Evolutionary conservation across 108 stramenopile genomes (phyloP), one percentile per base, ranked within the genome.

Genomic region (Aureococcus anophagefferens): DNA sequence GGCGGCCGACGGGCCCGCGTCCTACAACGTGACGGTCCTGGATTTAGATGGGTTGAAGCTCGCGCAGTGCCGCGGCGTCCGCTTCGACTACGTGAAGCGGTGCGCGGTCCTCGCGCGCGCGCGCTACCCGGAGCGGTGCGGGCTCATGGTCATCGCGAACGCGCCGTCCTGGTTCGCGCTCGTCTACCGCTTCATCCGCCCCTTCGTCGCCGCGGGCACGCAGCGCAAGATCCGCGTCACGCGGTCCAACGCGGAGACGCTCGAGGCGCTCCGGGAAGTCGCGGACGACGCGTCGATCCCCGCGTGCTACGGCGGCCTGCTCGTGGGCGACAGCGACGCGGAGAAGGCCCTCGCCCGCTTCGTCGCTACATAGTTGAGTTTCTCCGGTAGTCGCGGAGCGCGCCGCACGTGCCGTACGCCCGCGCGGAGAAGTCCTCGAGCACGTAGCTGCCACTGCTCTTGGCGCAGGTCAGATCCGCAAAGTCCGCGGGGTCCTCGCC

Each of bases 161-260:
- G 74, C 72, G 25, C 79, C 79, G 0, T 15, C 14, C 18, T 80
- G 74, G 68, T 80, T 80, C 68, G 37, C 44, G n/a, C 25, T 76
- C 9, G 33, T 75, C 36, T 80, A 64, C 70, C 28, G 46, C 4
- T 3, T 80, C 18, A 46, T 80, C 11, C 31, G 62, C 35, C 79
- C 79, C 30, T 29, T 76, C 25, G 71, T 80, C 35, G 62, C 76
- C 62, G 71, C 76, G 71, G 72, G 65, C 7, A 80, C 79, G 30
- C 75, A 76, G 68, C 66, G 72, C 64, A 80, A 80, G 69, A 40
- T 80, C 62, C 34, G 46, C 59, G 46, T 70, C 32, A 13, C 13
- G 13, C 5, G 40, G 40, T 5, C 40, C 40, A 13, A 13, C 40
- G 40, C 13, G 9, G 40, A 44, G 40, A 44, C 40, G 40, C 13